Percentiles rank a stretch among this genome's conserved stretches.
phyloP scores from a whole-genome alignment of 73 alveolate genomes.

The Paramecium pentaurelia region DNA sequence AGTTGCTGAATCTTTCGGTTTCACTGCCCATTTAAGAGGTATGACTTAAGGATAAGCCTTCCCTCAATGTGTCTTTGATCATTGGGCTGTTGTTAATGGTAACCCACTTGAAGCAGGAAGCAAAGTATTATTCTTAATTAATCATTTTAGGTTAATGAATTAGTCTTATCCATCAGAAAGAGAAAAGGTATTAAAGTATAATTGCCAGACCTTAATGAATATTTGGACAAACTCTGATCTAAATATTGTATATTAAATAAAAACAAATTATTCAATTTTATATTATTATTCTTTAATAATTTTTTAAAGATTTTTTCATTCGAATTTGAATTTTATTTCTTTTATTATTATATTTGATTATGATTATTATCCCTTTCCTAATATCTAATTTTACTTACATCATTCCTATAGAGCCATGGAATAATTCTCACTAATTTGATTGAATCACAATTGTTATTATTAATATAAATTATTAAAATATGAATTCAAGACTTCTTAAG shows the following conservation, averaged over 20 bases:
- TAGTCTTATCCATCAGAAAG: constrained; percentile 86
- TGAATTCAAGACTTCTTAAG: constrained; percentile 6
- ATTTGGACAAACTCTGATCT: constrained; percentile 84
- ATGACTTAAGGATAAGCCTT: constrained; percentile 99
- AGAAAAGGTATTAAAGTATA: constrained; percentile 93
- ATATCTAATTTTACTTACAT: background rate
- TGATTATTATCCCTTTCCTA: background rate
- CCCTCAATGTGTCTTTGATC: constrained; percentile 99
- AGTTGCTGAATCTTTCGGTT: constrained; percentile 99
- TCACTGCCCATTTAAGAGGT: constrained; percentile 96
- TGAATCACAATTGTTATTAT: background rate
- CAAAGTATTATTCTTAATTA: constrained; percentile 25
- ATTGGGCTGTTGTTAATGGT: constrained; percentile 91
- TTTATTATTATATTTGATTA: background rate
- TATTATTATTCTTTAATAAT: background rate
- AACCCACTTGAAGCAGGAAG: constrained; percentile 70
- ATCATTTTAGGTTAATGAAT: constrained; percentile 58
- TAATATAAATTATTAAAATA: background rate
- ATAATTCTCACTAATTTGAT: background rate
- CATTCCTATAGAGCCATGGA: background rate
- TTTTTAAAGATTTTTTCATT: background rate
- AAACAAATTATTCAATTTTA: background rate
- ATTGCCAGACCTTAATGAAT: constrained; percentile 87
- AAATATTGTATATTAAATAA: background rate
- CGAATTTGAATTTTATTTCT: background rate